Evolutionary conservation across 257 asterid species (phyloP).

Genomic region (Linaria vulgaris): DNA sequence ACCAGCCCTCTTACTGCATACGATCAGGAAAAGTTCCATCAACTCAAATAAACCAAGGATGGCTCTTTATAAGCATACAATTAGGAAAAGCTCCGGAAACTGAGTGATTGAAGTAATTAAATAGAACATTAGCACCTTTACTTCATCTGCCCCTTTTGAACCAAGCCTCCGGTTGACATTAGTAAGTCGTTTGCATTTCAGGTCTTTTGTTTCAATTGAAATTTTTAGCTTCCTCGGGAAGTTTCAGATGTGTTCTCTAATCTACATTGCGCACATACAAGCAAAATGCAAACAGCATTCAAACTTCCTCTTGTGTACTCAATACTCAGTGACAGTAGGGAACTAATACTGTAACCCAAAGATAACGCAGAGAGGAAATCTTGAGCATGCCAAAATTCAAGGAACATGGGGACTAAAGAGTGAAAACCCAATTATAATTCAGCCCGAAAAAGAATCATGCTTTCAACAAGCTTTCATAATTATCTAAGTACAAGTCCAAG

Average conservation of each 20-base stretch:
- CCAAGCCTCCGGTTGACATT: constrained; percentile 31
- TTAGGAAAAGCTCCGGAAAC: constrained; percentile 6
- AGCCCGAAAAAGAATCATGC: neutral
- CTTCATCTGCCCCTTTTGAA: constrained; percentile 34
- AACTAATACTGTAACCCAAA: neutral
- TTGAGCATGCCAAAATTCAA: neutral
- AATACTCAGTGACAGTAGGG: neutral
- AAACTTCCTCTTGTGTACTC: no score
- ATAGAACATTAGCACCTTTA: constrained; percentile 32
- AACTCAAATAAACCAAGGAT: constrained; percentile 21
- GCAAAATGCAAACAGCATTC: no score
- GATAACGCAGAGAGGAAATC: neutral
- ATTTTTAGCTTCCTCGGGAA: constrained; percentile 40
- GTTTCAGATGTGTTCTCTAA: constrained; percentile 35
- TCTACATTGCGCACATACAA: constrained; percentile 31
- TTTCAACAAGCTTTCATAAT: neutral
- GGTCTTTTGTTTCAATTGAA: constrained; percentile 35
- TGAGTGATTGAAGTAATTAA: constrained; percentile 16
- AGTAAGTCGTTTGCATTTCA: constrained; percentile 12
- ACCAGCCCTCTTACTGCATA: constrained; percentile 37
- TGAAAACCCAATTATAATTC: neutral
- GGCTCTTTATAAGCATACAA: no score
- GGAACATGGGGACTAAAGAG: neutral
- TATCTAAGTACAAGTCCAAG: neutral
- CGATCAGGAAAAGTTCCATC: constrained; percentile 41